A percentile compares a stretch with the other conserved stretches of the same genome.
Conservation (phyloP, 2,329 filamentous ascomycete species). For the Beauveria scarabaeidicola region DNA sequence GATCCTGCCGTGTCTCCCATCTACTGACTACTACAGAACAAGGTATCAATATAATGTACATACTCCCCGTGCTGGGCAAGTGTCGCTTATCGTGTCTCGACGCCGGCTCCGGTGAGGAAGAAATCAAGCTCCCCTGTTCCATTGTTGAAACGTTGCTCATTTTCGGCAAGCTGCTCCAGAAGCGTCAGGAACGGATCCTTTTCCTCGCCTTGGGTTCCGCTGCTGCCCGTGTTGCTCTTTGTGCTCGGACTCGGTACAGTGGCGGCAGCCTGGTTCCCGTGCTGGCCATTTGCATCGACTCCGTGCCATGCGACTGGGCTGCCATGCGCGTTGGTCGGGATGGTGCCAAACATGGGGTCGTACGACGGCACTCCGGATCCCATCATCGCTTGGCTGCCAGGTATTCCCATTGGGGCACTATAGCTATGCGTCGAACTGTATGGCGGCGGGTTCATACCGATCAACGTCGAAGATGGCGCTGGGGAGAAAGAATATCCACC, state of each 20-base stretch:
- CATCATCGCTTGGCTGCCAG: constrained; percentile 22
- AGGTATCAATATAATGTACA: neutral
- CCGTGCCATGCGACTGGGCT: constrained; percentile 44
- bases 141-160: constrained; percentile 52
- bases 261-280: constrained; percentile 29
- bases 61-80: neutral
- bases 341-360: constrained; percentile 52
- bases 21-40: neutral
- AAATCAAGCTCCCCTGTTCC: constrained; percentile 72
- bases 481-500: constrained; percentile 27
- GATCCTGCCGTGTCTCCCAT: neutral
- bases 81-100: constrained; percentile 7
- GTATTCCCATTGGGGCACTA: constrained; percentile 20
- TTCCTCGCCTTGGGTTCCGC: constrained; percentile 48
- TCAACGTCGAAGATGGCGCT: constrained; percentile 14
- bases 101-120: constrained; percentile 43
- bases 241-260: constrained; percentile 35
- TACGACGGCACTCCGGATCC: constrained; percentile 22
- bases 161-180: constrained; percentile 74
- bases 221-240: constrained; percentile 42
- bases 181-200: constrained; percentile 75
- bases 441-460: constrained; percentile 25
- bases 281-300: constrained; percentile 30
- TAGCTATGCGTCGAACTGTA: constrained; percentile 38
- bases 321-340: constrained; percentile 45